Conservation (phyloP, 2,329 filamentous ascomycete genomes). For the Alternaria viburni region DNA sequence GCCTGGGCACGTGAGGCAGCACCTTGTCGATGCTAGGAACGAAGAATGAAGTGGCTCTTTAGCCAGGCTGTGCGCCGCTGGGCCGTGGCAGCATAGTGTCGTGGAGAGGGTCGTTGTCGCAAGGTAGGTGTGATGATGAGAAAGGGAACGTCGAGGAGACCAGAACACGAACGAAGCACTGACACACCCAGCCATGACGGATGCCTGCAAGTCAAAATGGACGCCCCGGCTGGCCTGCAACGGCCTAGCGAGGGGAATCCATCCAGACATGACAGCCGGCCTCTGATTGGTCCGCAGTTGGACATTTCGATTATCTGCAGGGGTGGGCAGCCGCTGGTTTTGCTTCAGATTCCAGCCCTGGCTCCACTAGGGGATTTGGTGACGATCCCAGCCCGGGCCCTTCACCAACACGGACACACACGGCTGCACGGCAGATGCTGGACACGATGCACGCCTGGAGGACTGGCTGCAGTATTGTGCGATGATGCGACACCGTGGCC, state of each 20-base stretch:
- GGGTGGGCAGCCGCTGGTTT: conserved; percentile 19
- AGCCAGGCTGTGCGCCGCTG: conserved; percentile 30
- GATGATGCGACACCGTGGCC: neutral
- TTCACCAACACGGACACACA: neutral
- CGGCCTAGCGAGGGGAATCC: conserved; percentile 20
- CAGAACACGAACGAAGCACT: conserved; percentile 35
- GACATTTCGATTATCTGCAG: conserved; percentile 19
- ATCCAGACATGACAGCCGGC: conserved; percentile 4
- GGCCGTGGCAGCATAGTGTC: conserved; percentile 32
- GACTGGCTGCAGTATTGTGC: neutral
- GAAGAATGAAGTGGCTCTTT: conserved; percentile 6
- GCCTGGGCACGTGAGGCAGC: conserved; percentile 31
- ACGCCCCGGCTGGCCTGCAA: conserved; percentile 19
- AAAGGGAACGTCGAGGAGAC: conserved; percentile 36
- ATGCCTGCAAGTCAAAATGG: conserved; percentile 25
- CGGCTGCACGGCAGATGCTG: neutral
- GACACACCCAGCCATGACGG: conserved; percentile 31
- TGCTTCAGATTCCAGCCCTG: conserved; percentile 22
- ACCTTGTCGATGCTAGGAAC: neutral
- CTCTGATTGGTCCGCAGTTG: conserved; percentile 23
- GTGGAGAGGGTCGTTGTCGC: conserved; percentile 24
- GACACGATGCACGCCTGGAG: neutral
- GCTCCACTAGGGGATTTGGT: conserved; percentile 8
- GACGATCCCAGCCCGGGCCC: neutral
- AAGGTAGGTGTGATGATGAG: conserved; percentile 29